Evolutionary conservation across 139 green algal genomes (phyloP).

Genomic region (Chlorella vulgaris): DNA sequence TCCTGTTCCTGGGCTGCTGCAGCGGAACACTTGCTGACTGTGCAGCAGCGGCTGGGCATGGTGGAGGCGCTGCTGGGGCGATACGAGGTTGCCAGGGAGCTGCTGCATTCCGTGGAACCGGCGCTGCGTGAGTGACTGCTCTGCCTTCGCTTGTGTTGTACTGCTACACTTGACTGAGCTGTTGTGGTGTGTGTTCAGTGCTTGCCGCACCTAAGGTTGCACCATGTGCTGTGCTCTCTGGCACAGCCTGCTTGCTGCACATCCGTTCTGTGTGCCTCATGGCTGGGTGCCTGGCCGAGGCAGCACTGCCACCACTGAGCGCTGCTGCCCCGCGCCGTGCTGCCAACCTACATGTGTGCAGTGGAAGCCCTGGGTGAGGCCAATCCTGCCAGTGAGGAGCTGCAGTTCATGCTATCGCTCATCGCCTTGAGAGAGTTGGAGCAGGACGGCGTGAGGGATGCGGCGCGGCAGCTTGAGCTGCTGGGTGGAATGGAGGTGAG

Average conservation of each 20-base stretch:
- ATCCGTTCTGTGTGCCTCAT: no score
- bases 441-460: neutral
- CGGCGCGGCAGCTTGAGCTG: neutral
- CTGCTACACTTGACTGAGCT: no score
- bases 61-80: conserved; percentile 11
- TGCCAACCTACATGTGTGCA: neutral
- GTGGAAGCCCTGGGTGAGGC: conserved; percentile 26
- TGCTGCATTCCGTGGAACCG: conserved; percentile 27
- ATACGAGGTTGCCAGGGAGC: neutral
- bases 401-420: conserved; percentile 22
- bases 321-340: no score
- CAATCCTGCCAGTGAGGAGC: conserved; percentile 35
- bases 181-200: no score
- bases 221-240: no score
- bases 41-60: conserved; percentile 44
- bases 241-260: no score
- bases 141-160: neutral
- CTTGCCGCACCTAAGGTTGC: no score
- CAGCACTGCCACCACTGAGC: no score
- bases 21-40: conserved; percentile 36
- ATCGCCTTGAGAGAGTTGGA: conserved; percentile 21
- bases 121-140: neutral
- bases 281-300: no score
- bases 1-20: neutral
- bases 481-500: conserved; percentile 26